Percentiles rank a stretch among this genome's conserved stretches.
Evolutionary conservation across 768 basidiomycete genomes (phyloP).

Genomic region (Naganishia kalamii): DNA sequence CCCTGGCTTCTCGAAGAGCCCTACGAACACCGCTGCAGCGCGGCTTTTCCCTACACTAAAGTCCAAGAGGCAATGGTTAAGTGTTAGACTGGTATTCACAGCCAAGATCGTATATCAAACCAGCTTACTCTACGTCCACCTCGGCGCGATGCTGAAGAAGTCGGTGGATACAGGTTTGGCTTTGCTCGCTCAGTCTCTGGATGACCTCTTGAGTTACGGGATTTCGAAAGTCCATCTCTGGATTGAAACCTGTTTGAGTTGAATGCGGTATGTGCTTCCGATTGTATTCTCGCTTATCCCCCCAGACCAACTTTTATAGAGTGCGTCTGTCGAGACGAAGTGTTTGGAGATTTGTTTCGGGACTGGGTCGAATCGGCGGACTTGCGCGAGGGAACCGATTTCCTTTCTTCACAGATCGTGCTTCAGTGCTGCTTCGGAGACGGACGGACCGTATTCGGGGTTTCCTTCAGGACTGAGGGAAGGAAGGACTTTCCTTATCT

Average conservation of each 20-base stretch:
- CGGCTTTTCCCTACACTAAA: slow-evolving; percentile 4
- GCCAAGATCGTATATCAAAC: not conserved
- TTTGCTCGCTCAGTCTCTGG: slow-evolving; percentile 29
- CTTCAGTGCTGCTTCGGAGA: no score
- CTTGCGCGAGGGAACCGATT: no score
- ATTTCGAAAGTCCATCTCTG: slow-evolving; percentile 7
- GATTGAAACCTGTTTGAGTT: not conserved
- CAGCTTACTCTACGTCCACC: slow-evolving; percentile 33
- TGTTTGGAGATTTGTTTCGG: no score
- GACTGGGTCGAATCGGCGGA: no score
- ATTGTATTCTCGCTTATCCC: no score
- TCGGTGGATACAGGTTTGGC: slow-evolving; percentile 29
- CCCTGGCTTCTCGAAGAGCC: slow-evolving; percentile 67
- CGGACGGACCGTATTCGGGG: no score
- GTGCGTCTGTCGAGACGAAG: no score
- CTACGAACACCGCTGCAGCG: slow-evolving; percentile 65
- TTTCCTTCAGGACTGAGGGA: no score
- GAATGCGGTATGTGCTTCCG: no score
- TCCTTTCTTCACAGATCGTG: no score
- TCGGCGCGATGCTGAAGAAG: slow-evolving; percentile 25
- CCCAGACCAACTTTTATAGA: no score
- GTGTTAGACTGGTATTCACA: slow-evolving; percentile 50
- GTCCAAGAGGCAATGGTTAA: not conserved
- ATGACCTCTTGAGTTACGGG: slow-evolving; percentile 14
- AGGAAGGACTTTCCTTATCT: no score